Evolutionary conservation across 257 asterid genomes (phyloP), one percentile per base, ranked within the genome.

Genomic region (Penstemon newberryi): DNA sequence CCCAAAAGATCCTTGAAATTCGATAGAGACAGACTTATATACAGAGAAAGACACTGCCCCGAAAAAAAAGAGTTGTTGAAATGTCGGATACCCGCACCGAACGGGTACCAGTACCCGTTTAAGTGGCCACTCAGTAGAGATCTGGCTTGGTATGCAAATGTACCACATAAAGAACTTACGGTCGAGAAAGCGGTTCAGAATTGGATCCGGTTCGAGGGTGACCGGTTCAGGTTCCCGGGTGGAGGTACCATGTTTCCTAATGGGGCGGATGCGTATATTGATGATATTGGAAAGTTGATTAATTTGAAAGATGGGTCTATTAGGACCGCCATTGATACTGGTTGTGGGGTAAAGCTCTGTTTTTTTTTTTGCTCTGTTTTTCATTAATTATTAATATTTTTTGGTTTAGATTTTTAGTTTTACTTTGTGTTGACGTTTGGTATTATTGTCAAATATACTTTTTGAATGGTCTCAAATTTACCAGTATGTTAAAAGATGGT

Each of bases 321-420:
- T 63, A 70, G 97, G 58, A 91, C 97, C 0, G 95, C 97, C 82
- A 84, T 91, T 65, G 97, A 91, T 63, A 91, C 97, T n/a, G 97
- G 97, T 55, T 91, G 97, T 74, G 97, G 97, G 88, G 97, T 91
- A 83, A 25, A 75, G 25, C 2, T 8, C n/a, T 7, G 42, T 4
- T 8, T 18, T 43, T 0, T 42, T 11, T 7, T 10, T 3, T 5
- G 0, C 19, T 40, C 5, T 13, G 7, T 13, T 41, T 42, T 60
- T 25, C 12, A 7, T 46, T 3, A 6, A 3, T 60, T 60, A 8
- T 41, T 18, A 37, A n/a, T 15, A 13, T 41, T 60, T 60, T 33
- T 6, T 60, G 51, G 51, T 12, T 42, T 15, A 11, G 38, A 11
- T 9, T 60, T 8, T 25, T 25, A 25, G 2, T 25, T 25, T 25